Percentiles rank a stretch among this genome's conserved stretches.
Evolutionary conservation across 2,329 filamentous ascomycete genomes (phyloP).

Genomic region (Neospermospora avenae): DNA sequence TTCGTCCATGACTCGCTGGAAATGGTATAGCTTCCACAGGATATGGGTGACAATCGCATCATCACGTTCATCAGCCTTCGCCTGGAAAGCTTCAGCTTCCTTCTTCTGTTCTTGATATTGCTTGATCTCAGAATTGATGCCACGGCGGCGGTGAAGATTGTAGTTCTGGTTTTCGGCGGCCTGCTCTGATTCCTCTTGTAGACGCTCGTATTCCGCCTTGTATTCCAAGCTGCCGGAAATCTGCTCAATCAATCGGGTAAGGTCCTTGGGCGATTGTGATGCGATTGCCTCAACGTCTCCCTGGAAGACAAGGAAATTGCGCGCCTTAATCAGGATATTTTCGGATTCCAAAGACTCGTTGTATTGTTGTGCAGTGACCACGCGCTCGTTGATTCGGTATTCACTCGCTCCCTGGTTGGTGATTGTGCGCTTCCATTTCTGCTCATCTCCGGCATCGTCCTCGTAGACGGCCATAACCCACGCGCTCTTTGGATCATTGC

Average conservation of each 20-base stretch:
- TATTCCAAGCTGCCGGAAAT: slow-evolving; percentile 95
- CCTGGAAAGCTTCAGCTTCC: slow-evolving; percentile 90
- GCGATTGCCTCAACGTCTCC: slow-evolving; percentile 97
- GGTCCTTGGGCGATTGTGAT: slow-evolving; percentile 87
- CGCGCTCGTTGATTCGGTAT: slow-evolving; percentile 92
- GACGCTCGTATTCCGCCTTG: slow-evolving; percentile 86
- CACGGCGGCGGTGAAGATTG: slow-evolving; percentile 82
- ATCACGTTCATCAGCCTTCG: slow-evolving; percentile 86
- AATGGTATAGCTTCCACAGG: slow-evolving; percentile 94
- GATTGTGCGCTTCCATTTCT: slow-evolving; percentile 94
- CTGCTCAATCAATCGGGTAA: slow-evolving; percentile 92
- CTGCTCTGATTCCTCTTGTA: slow-evolving; percentile 84
- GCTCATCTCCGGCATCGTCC: slow-evolving; percentile 91
- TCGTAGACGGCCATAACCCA: slow-evolving; percentile 99
- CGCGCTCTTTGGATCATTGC: slow-evolving; percentile 83
- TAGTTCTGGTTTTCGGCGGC: slow-evolving; percentile 85
- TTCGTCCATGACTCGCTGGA: slow-evolving; percentile 88
- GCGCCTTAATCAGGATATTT: slow-evolving; percentile 95
- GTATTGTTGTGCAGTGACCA: slow-evolving; percentile 87
- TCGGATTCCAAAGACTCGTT: slow-evolving; percentile 89
- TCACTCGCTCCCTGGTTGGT: slow-evolving; percentile 86
- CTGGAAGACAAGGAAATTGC: slow-evolving; percentile 98
- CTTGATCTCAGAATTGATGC: slow-evolving; percentile 96
- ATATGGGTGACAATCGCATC: slow-evolving; percentile 89
- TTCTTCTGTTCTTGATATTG: slow-evolving; percentile 96